Base-by-base conservation (phyloP, 202 grass and related monocot genomes). In the Zizania palustris region DNA sequence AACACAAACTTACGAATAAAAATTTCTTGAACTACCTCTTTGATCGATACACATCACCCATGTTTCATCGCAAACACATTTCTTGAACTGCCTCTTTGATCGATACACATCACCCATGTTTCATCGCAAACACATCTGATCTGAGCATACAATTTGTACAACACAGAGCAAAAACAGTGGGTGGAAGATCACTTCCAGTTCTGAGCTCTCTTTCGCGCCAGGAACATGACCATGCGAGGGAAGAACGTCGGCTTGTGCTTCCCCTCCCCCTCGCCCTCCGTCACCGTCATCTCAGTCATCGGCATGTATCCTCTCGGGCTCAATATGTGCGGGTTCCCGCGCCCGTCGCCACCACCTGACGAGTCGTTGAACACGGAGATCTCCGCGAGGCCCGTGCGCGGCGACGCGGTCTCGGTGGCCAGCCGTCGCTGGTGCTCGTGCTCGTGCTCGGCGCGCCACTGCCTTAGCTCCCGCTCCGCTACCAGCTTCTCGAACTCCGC, bases 201-300 rank as follows among this genome's bases (percentile, higher is more conserved):
- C 40, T 42, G 40, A 42, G 40, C 40, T 42, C 40, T 42, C 40
- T 42, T 42, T 4, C 40, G 40, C 40, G 40, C 40, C 40, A 42
- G 40, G 7, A 42, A 42, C 40, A 42, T 42, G 40, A 42, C 40
- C 40, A 42, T 42, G 40, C 40, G 83, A 10, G 92, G 96, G 50
- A 99, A 90, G 56, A 95, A 90, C 0, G 89, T 73, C 55, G 85
- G 86, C 82, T 64, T 91, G 53, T 77, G 79, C 60, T 21, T 73
- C 4, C 61, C 76, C 28, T 28, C 28, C 28, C 28, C 28, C 12
- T 46, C 69, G 33, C 11, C 45, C 4, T 59, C 78, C 56, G n/a
- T 71, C 3, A 69, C 51, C 4, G 75, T 7, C 60, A 45, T 12
- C 5, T 85, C 80, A 10, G 11, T 8, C 83, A 81, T 61, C 6